Conservation (phyloP, 2,329 filamentous ascomycete species). For the Cyclaneusma minus region DNA sequence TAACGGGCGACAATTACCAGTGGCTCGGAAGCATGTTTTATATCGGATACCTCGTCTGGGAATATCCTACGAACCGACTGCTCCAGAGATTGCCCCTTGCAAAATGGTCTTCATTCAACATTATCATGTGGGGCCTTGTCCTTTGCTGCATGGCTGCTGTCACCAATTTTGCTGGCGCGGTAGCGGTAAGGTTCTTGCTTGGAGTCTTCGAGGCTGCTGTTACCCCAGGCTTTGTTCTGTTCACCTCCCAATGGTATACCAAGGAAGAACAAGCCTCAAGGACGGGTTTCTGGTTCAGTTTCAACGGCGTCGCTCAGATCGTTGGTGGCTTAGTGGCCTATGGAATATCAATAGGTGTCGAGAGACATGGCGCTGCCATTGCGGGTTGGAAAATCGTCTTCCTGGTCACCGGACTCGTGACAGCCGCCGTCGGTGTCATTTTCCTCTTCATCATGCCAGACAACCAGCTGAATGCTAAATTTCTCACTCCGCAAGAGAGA, state of each 20-base stretch:
- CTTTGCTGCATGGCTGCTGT: constrained; percentile 45
- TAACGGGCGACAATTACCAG: constrained; percentile 27
- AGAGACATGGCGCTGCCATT: constrained; percentile 33
- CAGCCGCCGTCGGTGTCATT: constrained; percentile 23
- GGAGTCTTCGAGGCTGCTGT: not conserved
- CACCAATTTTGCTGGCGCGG: constrained; percentile 8
- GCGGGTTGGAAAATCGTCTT: constrained; percentile 47
- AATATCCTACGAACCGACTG: constrained; percentile 17
- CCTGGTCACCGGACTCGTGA: constrained; percentile 29
- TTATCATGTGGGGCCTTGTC: constrained; percentile 44
- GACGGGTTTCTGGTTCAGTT: constrained; percentile 52
- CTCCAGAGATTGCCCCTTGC: constrained; percentile 41
- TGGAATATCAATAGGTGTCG: constrained; percentile 40
- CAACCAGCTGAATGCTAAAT: constrained; percentile 27
- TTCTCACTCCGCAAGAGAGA: constrained; percentile 22
- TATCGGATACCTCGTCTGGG: constrained; percentile 21
- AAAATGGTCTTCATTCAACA: constrained; percentile 46
- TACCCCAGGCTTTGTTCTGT: constrained; percentile 48
- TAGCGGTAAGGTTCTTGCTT: not conserved
- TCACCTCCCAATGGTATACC: constrained; percentile 61
- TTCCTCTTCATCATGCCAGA: constrained; percentile 30
- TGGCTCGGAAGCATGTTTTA: constrained; percentile 33
- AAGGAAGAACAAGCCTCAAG: constrained; percentile 49
- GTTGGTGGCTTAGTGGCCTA: constrained; percentile 48
- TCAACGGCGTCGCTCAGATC: constrained; percentile 49